These are phyloP conservation scores for Scheffersomyces stambukii DNA, from an alignment of 1,139 yeast species.

Conservation along the genomic window DNA sequence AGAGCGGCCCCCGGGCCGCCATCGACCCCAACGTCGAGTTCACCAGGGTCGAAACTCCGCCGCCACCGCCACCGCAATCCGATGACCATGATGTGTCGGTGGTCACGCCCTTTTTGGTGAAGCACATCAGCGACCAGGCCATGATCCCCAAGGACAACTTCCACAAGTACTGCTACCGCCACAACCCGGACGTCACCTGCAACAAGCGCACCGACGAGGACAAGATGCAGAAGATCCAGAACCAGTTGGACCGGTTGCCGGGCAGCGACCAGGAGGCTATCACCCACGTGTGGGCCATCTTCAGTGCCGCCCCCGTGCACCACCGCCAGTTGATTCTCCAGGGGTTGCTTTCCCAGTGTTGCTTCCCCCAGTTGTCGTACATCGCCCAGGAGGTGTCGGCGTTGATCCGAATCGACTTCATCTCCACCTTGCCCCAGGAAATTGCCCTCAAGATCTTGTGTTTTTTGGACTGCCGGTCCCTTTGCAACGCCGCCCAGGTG, in stretches of 20 bases:
- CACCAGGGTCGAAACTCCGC: too few species aligned
- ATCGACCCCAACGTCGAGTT: too few species aligned
- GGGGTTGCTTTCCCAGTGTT: conserved; percentile 84
- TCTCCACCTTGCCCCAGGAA: conserved; percentile 81
- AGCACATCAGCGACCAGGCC: conserved; percentile 41
- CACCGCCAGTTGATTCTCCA: conserved; percentile 74
- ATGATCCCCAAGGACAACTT: conserved; percentile 46
- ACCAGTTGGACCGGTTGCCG: conserved; percentile 54
- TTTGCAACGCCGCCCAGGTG: conserved; percentile 92
- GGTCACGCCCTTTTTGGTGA: conserved; percentile 43
- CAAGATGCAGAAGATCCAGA: conserved; percentile 61
- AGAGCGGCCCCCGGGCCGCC: too few species aligned
- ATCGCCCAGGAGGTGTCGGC: conserved; percentile 75
- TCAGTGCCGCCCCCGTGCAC: conserved; percentile 64
- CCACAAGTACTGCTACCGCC: conserved; percentile 80
- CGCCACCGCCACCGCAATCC: too few species aligned
- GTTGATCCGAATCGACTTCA: conserved; percentile 82
- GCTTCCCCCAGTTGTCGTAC: conserved; percentile 88
- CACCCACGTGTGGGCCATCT: conserved; percentile 73
- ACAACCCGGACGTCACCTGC: conserved; percentile 78
- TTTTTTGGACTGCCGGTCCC: conserved; percentile 84
- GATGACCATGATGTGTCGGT: conserved; percentile 20
- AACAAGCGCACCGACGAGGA: conserved; percentile 67
- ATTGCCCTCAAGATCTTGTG: conserved; percentile 79
- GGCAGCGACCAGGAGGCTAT: conserved; percentile 66